phyloP scores from a whole-genome alignment of 2,329 filamentous ascomycete species.

The Blastomyces silverae region DNA sequence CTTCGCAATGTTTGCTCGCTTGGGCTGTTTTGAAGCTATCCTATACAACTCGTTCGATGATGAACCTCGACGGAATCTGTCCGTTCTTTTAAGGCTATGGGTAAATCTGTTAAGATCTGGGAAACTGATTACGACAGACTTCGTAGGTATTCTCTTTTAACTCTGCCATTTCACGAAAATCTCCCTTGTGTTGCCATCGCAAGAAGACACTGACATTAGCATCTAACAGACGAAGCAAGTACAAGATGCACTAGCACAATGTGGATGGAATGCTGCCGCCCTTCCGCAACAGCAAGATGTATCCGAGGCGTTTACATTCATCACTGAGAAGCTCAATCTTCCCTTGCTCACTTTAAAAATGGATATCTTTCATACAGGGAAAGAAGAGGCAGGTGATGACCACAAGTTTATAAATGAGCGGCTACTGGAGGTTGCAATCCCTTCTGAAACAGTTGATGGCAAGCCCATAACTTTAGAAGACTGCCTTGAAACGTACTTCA shows the following conservation, averaged over 20 bases:
- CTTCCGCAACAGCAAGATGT: conserved; percentile 82
- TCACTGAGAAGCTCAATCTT: conserved; percentile 80
- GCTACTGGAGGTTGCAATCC: conserved; percentile 84
- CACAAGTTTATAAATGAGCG: conserved; percentile 93
- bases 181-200: no score
- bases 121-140: conserved; percentile 73
- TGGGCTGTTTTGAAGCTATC: conserved; percentile 89
- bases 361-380: conserved; percentile 88
- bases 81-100: conserved; percentile 76
- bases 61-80: conserved; percentile 63
- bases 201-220: neutral
- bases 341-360: conserved; percentile 86
- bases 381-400: conserved; percentile 73
- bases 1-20: conserved; percentile 89
- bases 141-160: conserved; percentile 49
- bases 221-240: conserved; percentile 63
- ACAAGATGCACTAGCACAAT: conserved; percentile 72
- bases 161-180: neutral
- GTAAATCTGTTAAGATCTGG: conserved; percentile 86
- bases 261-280: conserved; percentile 80
- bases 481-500: conserved; percentile 91
- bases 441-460: conserved; percentile 59
- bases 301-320: conserved; percentile 91
- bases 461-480: conserved; percentile 75
- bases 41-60: conserved; percentile 72